These are phyloP conservation scores for Protoeuglena noctilucae DNA, from an alignment of 139 green algal genomes.

Conservation along the genomic window DNA sequence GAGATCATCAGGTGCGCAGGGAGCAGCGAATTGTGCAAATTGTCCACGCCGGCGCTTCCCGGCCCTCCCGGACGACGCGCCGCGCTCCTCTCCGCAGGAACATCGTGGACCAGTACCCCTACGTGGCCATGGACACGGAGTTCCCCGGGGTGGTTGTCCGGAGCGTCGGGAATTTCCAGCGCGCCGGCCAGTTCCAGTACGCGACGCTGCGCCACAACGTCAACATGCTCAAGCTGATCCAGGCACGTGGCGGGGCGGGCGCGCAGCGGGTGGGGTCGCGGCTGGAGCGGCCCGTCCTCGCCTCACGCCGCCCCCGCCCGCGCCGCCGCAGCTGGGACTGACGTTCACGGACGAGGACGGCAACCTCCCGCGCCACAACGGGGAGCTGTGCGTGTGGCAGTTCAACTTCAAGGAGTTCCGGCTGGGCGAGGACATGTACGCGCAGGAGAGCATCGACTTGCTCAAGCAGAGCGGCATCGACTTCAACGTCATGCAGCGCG, in stretches of 20 bases:
- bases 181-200: conserved; percentile 90
- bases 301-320: too few relatives aligned
- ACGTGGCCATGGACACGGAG: conserved; percentile 97
- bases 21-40: not conserved
- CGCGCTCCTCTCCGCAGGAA: conserved; percentile 17
- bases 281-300: too few relatives aligned
- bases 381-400: conserved; percentile 90
- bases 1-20: conserved; percentile 41
- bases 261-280: too few relatives aligned
- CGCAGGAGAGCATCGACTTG: conserved; percentile 91
- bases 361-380: conserved; percentile 61
- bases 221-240: conserved; percentile 98
- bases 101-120: conserved; percentile 83
- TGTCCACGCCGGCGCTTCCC: not conserved
- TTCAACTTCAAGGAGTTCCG: conserved; percentile 98
- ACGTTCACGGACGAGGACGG: conserved; percentile 86
- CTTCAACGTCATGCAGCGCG: conserved; percentile 68
- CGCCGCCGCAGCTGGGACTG: conserved; percentile 93
- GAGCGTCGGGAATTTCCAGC: conserved; percentile 91
- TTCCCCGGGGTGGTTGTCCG: conserved; percentile 82
- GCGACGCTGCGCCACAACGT: conserved; percentile 84
- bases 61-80: not conserved
- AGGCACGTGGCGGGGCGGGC: too few relatives aligned
- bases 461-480: conserved; percentile 91
- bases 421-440: conserved; percentile 87